Base-by-base conservation (phyloP, 2,329 filamentous ascomycete species). In the Lizonia empirigonia region DNA sequence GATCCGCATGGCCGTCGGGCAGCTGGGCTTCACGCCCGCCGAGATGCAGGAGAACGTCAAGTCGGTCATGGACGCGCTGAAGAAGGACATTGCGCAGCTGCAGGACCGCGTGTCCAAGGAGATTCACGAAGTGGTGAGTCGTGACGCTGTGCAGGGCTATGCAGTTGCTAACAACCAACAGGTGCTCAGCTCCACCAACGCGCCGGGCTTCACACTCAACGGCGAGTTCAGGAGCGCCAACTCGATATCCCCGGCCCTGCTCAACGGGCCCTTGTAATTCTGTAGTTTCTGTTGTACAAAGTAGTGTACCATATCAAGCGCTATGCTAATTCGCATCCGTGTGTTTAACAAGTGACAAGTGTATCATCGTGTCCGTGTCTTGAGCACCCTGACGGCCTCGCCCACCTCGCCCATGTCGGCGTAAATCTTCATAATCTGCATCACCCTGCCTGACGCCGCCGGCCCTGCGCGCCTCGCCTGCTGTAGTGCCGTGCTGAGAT, bases 1-100 rank as follows among this genome's bases (percentile, higher is more conserved):
- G 23, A 84, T 99, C 47, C 82, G 92, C 53, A 84, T 97, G 80
- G 87, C 91, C n/a, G 84, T 99, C 55, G 94, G 93, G 5, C 91
- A 97, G 76, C 76, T 99, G 69, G 88, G 85, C 1, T 96, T 96
- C 76, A 90, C 90, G 6, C 91, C 94, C 3, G 86, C 94, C 65
- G 85, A 94, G 81, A 76, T 99, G 76, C 84, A 87, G 69, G 85
- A 85, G 59, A 99, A 99, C 71, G 82, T 99, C 72, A 88, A 87
- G 75, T 79, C 85, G 19, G 85, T 96, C 56, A 80, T 97, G 66
- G 82, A 82, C 18, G 81, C 86, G 65, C 71, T 97, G 62, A 96
- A 90, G 83, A 85, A 84, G 64, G 90, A 96, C 69, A 87, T 92
- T 38, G 78, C 79, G 13, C 79, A 74, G 9, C 64, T 92, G 65